These are phyloP conservation scores for Pseudogymnoascus sp. DNA, from an alignment of 2,329 filamentous ascomycete species.

Conservation along the genomic window DNA sequence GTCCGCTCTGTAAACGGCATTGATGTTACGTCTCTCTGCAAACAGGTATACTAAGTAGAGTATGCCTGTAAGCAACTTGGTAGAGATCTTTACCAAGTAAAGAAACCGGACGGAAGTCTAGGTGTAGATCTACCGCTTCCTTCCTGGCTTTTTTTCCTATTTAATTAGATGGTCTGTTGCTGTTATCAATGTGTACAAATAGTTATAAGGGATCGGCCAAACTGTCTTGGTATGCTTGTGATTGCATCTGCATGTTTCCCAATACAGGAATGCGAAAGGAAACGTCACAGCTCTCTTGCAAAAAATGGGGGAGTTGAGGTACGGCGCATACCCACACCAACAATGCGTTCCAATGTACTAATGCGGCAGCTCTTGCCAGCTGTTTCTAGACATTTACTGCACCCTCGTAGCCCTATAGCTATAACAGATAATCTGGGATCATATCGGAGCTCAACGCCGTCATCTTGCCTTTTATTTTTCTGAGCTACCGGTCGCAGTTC, in stretches of 20 bases:
- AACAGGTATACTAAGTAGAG: background rate
- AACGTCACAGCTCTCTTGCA: background rate
- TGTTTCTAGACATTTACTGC: background rate
- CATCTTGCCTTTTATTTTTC: background rate
- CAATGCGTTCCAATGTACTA: background rate
- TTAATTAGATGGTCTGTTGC: background rate
- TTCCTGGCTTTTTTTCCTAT: background rate
- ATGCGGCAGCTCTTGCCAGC: background rate
- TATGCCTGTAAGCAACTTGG: slow-evolving; percentile 2
- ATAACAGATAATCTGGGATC: background rate
- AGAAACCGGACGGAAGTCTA: background rate
- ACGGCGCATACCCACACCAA: background rate
- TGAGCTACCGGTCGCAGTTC: background rate
- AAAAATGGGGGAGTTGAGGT: background rate
- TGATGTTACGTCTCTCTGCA: background rate
- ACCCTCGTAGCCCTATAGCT: background rate
- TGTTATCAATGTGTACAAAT: background rate
- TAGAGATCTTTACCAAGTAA: background rate
- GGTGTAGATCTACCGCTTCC: background rate
- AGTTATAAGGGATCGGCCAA: background rate
- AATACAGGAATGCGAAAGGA: background rate
- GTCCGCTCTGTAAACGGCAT: background rate
- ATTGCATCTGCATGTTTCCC: background rate
- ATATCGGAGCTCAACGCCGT: background rate
- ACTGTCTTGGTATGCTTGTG: background rate